These are phyloP conservation scores for Lojkania enalia DNA, from an alignment of 2,329 filamentous ascomycete genomes.

Conservation along the genomic window DNA sequence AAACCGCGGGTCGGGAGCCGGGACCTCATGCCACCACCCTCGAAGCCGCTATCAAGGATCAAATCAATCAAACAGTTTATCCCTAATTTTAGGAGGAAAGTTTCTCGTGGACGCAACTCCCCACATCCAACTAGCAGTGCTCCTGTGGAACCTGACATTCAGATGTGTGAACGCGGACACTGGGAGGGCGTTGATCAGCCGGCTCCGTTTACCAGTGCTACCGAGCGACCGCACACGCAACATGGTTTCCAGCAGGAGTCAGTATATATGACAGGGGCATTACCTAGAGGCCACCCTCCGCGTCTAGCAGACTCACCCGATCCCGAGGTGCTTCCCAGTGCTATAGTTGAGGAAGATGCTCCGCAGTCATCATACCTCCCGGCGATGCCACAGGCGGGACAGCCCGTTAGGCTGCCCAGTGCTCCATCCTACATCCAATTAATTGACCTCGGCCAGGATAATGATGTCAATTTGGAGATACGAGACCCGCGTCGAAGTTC, in stretches of 20 bases:
- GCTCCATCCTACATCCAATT: constrained; percentile 37
- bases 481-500: constrained; percentile 31
- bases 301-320: constrained; percentile 6
- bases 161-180: constrained; percentile 12
- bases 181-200: constrained; percentile 10
- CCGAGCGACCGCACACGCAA: constrained; percentile 1
- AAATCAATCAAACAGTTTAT: constrained; percentile 31
- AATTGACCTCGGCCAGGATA: constrained; percentile 29
- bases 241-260: constrained; percentile 10
- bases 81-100: constrained; percentile 28
- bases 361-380: too few species aligned
- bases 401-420: constrained; percentile 17
- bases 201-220: neutral
- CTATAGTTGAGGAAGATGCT: too few species aligned
- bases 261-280: constrained; percentile 30
- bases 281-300: constrained; percentile 18
- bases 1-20: constrained; percentile 20
- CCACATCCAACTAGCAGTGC: constrained; percentile 2
- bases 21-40: constrained; percentile 46
- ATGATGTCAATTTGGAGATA: constrained; percentile 27
- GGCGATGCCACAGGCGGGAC: too few species aligned
- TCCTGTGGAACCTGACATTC: constrained; percentile 7
- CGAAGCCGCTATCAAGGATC: constrained; percentile 30
- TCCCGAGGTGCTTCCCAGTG: too few species aligned
- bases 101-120: constrained; percentile 15